These are phyloP conservation scores for Scheffersomyces parashehatae DNA, from an alignment of 1,139 yeast species.

Conservation along the genomic window DNA sequence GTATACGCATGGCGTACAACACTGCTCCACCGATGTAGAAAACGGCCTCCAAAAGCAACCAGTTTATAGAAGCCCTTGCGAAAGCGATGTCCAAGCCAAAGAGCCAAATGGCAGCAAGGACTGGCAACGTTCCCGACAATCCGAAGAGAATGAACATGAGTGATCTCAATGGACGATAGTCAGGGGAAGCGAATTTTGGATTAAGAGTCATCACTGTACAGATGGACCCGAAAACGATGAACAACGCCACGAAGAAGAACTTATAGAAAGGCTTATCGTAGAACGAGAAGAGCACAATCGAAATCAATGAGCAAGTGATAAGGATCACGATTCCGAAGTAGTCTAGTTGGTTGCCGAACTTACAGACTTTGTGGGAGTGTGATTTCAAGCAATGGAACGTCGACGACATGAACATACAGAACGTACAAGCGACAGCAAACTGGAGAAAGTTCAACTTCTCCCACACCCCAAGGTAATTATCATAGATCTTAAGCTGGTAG, in stretches of 20 bases:
- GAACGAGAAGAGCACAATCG: constrained; percentile 69
- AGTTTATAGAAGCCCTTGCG: constrained; percentile 54
- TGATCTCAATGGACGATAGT: constrained; percentile 78
- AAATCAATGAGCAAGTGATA: constrained; percentile 73
- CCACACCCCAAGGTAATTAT: constrained; percentile 44
- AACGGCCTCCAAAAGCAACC: constrained; percentile 68
- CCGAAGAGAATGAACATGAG: constrained; percentile 81
- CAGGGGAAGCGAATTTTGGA: constrained; percentile 64
- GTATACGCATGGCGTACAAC: constrained; percentile 74
- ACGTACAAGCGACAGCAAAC: constrained; percentile 42
- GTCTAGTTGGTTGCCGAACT: constrained; percentile 77
- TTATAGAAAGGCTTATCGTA: constrained; percentile 48
- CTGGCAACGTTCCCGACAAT: constrained; percentile 73
- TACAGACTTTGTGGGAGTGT: constrained; percentile 64
- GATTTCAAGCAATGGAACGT: constrained; percentile 74
- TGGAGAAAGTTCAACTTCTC: constrained; percentile 39
- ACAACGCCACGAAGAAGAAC: constrained; percentile 47
- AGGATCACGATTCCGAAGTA: constrained; percentile 82
- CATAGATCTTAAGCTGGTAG: constrained; percentile 37
- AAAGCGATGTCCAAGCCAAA: constrained; percentile 44
- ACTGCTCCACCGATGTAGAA: constrained; percentile 79
- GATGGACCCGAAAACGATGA: constrained; percentile 54
- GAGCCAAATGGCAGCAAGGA: constrained; percentile 47
- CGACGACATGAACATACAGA: constrained; percentile 73
- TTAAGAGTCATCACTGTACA: constrained; percentile 69